A percentile compares a stretch with the other conserved stretches of the same genome.
phyloP scores from a whole-genome alignment of 305 asterid genomes.

The Fraxinus sp. region DNA sequence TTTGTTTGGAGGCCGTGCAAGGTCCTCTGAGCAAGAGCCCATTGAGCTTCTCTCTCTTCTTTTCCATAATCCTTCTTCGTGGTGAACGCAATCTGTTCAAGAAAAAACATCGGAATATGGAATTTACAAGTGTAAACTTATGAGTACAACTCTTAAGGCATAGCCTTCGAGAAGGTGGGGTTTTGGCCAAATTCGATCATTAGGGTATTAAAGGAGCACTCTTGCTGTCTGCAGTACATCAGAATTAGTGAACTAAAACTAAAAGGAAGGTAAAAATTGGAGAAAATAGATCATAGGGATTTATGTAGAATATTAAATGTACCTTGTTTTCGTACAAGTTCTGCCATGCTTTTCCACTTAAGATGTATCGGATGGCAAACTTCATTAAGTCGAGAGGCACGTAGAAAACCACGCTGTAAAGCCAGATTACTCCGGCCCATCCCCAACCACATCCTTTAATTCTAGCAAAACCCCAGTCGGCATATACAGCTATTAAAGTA shows the following conservation, averaged over 20 bases:
- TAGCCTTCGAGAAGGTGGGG: background rate
- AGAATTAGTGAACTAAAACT: background rate
- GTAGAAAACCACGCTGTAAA: conserved; percentile 55
- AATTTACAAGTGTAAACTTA: background rate
- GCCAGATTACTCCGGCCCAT: conserved; percentile 81
- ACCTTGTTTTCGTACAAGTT: conserved; percentile 57
- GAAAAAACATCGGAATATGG: background rate
- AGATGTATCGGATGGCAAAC: conserved; percentile 50
- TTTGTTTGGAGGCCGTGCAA: conserved; percentile 47
- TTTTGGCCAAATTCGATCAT: background rate
- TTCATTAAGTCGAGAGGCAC: conserved; percentile 62
- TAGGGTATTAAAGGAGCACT: background rate
- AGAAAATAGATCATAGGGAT: background rate
- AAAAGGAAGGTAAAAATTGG: background rate
- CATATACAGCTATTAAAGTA: conserved; percentile 57
- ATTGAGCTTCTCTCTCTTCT: conserved; percentile 59
- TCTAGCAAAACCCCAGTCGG: conserved; percentile 55
- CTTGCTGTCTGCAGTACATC: background rate
- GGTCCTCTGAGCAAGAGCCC: conserved; percentile 62
- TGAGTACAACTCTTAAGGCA: background rate
- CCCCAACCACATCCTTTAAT: conserved; percentile 81
- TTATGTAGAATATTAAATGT: background rate
- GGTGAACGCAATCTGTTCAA: conserved; percentile 45
- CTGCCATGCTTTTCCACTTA: conserved; percentile 54
- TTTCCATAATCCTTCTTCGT: conserved; percentile 50